Evolutionary conservation across 1,284 basidiomycete species (phyloP), one percentile per base, ranked within the genome.

Genomic region (Ganoderma lucidum): DNA sequence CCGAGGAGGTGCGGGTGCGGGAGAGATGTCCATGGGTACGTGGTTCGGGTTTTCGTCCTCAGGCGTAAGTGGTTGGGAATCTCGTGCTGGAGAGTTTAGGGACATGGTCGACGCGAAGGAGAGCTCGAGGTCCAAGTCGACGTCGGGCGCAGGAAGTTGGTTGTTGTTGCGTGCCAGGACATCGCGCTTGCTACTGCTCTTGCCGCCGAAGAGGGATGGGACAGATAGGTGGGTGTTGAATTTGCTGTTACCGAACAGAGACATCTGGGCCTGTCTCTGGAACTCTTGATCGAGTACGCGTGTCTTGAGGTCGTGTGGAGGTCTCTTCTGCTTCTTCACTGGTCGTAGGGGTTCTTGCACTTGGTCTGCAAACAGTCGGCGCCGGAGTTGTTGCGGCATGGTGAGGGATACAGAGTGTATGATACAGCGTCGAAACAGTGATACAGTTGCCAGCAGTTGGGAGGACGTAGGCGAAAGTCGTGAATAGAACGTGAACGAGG

Each of bases 21-120:
- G 93, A 4, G 93, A 94, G 58, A 94, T 91, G 76, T 94, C 93
- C 93, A 94, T 94, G 4, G 90, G 86, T 30, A 78, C 78, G 28
- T 79, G 72, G 71, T 88, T 84, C 53, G 83, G 81, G 70, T 81
- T 83, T 66, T 83, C 84, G 69, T 79, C 80, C 45, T 88, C 86
- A 44, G 84, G 80, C 39, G 84, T 75, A 67, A 90, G 78, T 59
- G 81, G 78, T 67, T 83, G 76, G 67, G 81, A 75, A 37, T 85
- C 82, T 63, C 81, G 84, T 12, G 87, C 83, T 45, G 93, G 91
- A 35, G 92, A 93, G 76, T 92, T 86, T 59, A 94, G 81, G 8
- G 93, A 94, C 79, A 94, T 90, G 71, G 86, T 92, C 37, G 92
- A 93, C 15, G 92, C 92, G 77, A 94, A 94, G 19, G 93, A 94